Conservation (phyloP, 2,329 filamentous ascomycete species). For the Byssothecium circinans region DNA sequence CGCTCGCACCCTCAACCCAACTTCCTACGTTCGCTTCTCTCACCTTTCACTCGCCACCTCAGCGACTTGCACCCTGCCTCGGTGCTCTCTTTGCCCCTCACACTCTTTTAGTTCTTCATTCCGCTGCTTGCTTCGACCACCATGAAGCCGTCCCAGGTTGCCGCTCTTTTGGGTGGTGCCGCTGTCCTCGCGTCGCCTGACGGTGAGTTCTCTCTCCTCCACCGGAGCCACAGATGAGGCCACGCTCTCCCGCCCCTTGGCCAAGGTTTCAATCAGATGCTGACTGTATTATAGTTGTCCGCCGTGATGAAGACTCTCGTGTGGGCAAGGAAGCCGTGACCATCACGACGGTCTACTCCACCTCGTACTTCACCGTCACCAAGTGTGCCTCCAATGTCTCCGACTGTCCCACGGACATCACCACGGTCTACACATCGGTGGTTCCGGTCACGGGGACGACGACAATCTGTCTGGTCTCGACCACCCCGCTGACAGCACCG, state of each 20-base stretch:
- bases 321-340: conserved; percentile 24
- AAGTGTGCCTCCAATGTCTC: conserved; percentile 29
- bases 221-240: too few relatives aligned
- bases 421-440: conserved; percentile 44
- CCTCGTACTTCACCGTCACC: conserved; percentile 33
- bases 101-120: conserved; percentile 24
- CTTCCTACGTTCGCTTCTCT: conserved; percentile 29
- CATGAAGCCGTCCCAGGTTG: conserved; percentile 33
- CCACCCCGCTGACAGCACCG: not conserved
- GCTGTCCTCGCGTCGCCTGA: conserved; percentile 21
- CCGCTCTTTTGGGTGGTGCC: conserved; percentile 25
- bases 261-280: not conserved
- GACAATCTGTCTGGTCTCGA: conserved; percentile 10
- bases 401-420: conserved; percentile 42
- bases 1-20: conserved; percentile 15
- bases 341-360: conserved; percentile 24
- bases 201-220: conserved; percentile 20
- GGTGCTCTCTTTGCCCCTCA: conserved; percentile 19
- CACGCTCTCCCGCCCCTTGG: too few relatives aligned
- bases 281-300: not conserved
- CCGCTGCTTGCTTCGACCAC: conserved; percentile 16
- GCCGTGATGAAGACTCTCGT: not conserved
- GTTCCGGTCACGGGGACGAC: conserved; percentile 37
- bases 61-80: conserved; percentile 17
- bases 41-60: conserved; percentile 1